Evolutionary conservation across 768 basidiomycete genomes (phyloP), one percentile per base, ranked within the genome.

Genomic region (Baorangia bicolor): DNA sequence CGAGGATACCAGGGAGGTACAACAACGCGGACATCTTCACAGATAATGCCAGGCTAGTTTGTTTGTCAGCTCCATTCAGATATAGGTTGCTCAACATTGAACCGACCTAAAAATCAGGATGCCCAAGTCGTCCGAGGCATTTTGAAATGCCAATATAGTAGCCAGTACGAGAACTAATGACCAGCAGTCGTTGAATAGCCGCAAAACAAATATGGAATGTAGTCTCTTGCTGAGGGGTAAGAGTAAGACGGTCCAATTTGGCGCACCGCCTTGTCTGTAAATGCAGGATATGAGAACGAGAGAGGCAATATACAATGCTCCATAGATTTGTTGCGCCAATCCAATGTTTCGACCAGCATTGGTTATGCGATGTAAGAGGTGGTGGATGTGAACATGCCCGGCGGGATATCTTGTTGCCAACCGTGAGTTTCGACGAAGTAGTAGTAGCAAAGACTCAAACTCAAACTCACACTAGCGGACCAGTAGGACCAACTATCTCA

Each of bases 111-210:
- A 90, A 4, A 96, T 68, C 51, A 88, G 64, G 10, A 82, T 81
- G 9, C 85, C 90, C 5, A 83, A 49, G 42, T 82, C 81, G 68
- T 90, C 87, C 54, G 80, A 71, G 11, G 79, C 79, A 21, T 69
- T 69, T 59, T 85, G 85, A 58, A 86, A 86, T 2, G 86, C 81
- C 9, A 90, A 65, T 21, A 95, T 78, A 2, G 91, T 81, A 0
- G 80, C 77, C 60, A 92, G 82, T 31, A 88, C 76, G 5, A 82
- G 77, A 18, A 90, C 69, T 0, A 86, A 77, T 3, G 88, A 80
- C 92, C 92, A 94, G 66, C 91, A 92, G 69, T 99, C 97, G 67
- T 98, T 98, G 78, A 99, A 99, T 7, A 98, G 75, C 20, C 97
- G 82, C 49, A 99, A 75, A 13, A 90, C 84, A 69, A 87, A 98